Evolutionary conservation across 371 early-diverging fungal genomes (phyloP).

Genomic region (Rhizomucor miehei): DNA sequence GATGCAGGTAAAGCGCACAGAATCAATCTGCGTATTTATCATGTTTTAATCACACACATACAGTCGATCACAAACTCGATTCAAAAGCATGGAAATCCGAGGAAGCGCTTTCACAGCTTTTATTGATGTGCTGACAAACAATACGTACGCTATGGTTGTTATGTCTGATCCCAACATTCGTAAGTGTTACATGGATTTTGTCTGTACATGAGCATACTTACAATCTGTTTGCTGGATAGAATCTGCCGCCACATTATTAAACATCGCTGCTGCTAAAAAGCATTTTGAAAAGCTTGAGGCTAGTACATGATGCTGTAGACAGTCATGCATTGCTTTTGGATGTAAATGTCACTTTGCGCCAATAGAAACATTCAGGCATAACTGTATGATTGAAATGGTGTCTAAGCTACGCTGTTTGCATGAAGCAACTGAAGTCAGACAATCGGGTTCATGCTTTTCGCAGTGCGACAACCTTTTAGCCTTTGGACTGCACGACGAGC

Average conservation of each 20-base stretch:
- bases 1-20: conserved; percentile 63
- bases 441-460: too few relatives aligned
- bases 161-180: conserved; percentile 89
- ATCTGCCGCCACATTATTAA: conserved; percentile 79
- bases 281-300: conserved; percentile 87
- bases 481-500: too few relatives aligned
- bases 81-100: conserved; percentile 88
- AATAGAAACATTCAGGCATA: too few relatives aligned
- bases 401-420: too few relatives aligned
- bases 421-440: too few relatives aligned
- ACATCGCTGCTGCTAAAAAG: conserved; percentile 80
- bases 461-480: too few relatives aligned
- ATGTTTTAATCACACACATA: not conserved
- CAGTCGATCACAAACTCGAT: conserved; percentile 74
- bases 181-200: conserved; percentile 46
- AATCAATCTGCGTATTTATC: not conserved
- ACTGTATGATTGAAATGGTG: too few relatives aligned
- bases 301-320: too few relatives aligned
- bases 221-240: conserved; percentile 42
- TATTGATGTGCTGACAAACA: conserved; percentile 89
- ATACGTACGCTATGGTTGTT: conserved; percentile 92
- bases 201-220: conserved; percentile 1
- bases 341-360: too few relatives aligned
- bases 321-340: too few relatives aligned
- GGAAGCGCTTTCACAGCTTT: conserved; percentile 81